Percentiles rank a stretch among this genome's conserved stretches.
Evolutionary conservation across 805 yeast genomes (phyloP).

Genomic region (Pichia phayaonensis): DNA sequence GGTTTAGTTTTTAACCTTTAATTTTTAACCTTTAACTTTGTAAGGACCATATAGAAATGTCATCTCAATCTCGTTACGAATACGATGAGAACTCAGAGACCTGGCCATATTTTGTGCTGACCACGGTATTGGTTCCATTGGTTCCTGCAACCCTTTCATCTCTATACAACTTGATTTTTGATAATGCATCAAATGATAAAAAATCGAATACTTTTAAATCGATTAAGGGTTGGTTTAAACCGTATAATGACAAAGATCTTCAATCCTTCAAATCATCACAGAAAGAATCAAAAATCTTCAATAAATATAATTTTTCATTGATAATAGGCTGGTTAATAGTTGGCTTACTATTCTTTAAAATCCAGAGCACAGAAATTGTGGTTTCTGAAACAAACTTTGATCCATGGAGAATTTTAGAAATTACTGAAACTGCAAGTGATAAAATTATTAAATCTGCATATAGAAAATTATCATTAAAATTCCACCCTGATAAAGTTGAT

Average conservation of each 20-base stretch:
- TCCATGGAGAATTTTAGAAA: constrained; percentile 82
- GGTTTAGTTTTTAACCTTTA: no score
- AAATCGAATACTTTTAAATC: constrained; percentile 5
- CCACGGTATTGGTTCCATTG: constrained; percentile 58
- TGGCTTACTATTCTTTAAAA: constrained; percentile 32
- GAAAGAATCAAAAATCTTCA: constrained; percentile 28
- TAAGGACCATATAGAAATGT: not conserved
- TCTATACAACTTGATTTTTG: constrained; percentile 5
- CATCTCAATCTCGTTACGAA: constrained; percentile 49
- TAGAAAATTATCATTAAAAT: constrained; percentile 78
- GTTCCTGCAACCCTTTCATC: constrained; percentile 42
- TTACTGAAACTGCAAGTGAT: constrained; percentile 60
- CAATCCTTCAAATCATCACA: constrained; percentile 23
- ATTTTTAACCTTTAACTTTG: no score
- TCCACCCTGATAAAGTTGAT: constrained; percentile 89
- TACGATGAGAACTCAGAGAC: constrained; percentile 88
- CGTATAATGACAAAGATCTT: constrained; percentile 28
- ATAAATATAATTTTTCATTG: constrained; percentile 23
- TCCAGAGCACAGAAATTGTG: constrained; percentile 38
- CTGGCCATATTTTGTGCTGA: constrained; percentile 86
- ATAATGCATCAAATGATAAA: not conserved
- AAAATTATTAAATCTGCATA: constrained; percentile 74
- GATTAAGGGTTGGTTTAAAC: constrained; percentile 27
- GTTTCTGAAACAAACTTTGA: constrained; percentile 55
- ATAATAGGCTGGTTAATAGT: constrained; percentile 57